These are phyloP conservation scores for Coniochaeta hoffmannii DNA, from an alignment of 2,329 filamentous ascomycete species.

Conservation along the genomic window DNA sequence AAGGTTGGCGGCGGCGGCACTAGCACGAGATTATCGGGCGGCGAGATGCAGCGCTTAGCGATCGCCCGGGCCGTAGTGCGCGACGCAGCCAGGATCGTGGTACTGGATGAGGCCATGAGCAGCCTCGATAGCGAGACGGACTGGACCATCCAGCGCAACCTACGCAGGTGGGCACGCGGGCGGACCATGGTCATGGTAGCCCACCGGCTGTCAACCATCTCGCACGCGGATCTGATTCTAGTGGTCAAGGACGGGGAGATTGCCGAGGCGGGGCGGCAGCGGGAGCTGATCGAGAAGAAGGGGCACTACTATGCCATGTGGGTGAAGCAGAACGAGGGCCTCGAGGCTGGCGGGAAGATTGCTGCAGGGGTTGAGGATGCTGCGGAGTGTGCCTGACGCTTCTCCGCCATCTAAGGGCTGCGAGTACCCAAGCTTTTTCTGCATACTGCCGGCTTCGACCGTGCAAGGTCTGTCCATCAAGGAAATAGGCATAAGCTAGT, in stretches of 20 bases:
- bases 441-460: too few species aligned
- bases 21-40: conserved; percentile 59
- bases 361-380: too few species aligned
- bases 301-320: conserved; percentile 60
- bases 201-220: conserved; percentile 65
- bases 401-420: too few species aligned
- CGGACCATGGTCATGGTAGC: conserved; percentile 24
- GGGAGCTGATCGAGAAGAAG: conserved; percentile 46
- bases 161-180: neutral
- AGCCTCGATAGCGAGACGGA: conserved; percentile 66
- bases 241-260: conserved; percentile 57
- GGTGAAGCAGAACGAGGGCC: conserved; percentile 60
- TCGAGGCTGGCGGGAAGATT: too few species aligned
- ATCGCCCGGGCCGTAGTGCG: conserved; percentile 68
- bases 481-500: too few species aligned
- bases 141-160: conserved; percentile 47
- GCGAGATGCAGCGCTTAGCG: conserved; percentile 58
- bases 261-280: conserved; percentile 56
- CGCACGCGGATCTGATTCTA: conserved; percentile 60
- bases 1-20: conserved; percentile 43
- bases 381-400: too few species aligned
- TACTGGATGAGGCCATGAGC: conserved; percentile 74
- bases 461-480: too few species aligned
- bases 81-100: conserved; percentile 64
- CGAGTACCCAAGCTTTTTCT: too few species aligned